A percentile compares a stretch with the other conserved stretches of the same genome.
Evolutionary conservation across 129 eudicot genomes (phyloP).

Genomic region (Pulicaria dysenterica): DNA sequence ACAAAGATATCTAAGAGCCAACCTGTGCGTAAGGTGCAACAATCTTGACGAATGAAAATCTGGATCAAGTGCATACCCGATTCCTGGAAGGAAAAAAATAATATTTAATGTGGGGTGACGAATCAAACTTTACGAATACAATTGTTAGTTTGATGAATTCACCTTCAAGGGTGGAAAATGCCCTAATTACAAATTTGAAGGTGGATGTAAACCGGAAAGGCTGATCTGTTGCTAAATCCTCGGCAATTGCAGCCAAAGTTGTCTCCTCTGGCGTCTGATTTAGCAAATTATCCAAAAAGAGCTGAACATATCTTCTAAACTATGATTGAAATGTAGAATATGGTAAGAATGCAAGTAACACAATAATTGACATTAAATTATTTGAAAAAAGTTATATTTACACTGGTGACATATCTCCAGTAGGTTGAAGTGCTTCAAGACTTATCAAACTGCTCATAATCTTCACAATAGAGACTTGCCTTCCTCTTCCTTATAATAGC

Average conservation of each 20-base stretch:
- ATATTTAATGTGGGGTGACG: too few species aligned
- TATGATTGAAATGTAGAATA: conserved; percentile 21
- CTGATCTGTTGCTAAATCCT: conserved; percentile 96
- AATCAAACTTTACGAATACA: too few species aligned
- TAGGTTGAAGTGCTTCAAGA: conserved; percentile 97
- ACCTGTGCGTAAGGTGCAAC: conserved; percentile 98
- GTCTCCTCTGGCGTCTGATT: conserved; percentile 65
- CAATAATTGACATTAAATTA: neutral
- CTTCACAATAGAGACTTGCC: conserved; percentile 48
- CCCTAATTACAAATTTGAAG: conserved; percentile 84
- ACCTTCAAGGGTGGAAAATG: conserved; percentile 99
- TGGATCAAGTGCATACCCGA: conserved; percentile 83
- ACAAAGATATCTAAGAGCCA: conserved; percentile 14
- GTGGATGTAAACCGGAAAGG: conserved; percentile 96
- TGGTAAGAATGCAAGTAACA: neutral
- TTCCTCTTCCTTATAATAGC: conserved; percentile 47
- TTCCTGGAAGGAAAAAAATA: conserved; percentile 47
- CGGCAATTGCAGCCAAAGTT: conserved; percentile 93
- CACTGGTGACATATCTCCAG: conserved; percentile 96
- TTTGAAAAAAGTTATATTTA: conserved; percentile 1
- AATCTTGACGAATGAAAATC: conserved; percentile 81
- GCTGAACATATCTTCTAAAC: conserved; percentile 97
- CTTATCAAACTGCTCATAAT: conserved; percentile 77
- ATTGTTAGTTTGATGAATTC: neutral
- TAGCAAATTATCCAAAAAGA: conserved; percentile 86